Percentiles rank a stretch among this genome's conserved stretches.
Evolutionary conservation across 371 early-diverging fungal genomes (phyloP).

Genomic region (Nematocida sp.): DNA sequence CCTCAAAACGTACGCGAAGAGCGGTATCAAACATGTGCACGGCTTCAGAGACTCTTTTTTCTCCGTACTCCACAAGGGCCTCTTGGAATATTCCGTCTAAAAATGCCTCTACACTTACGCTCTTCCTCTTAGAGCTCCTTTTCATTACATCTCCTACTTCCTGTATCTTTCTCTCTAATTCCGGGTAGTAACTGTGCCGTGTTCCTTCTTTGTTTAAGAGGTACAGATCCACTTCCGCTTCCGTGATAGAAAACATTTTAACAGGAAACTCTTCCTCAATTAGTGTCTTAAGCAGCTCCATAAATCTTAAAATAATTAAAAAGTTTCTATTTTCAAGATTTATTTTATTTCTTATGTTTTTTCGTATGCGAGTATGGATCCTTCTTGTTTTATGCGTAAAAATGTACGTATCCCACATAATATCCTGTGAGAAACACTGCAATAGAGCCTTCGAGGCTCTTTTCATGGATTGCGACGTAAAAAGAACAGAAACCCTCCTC

Average conservation of each 20-base stretch:
- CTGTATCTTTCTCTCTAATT: slow-evolving; percentile 44
- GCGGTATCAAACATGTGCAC: slow-evolving; percentile 3
- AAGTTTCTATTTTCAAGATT: not conserved
- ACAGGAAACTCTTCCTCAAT: slow-evolving; percentile 12
- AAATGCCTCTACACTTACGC: slow-evolving; percentile 21
- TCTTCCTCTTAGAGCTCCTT: not conserved
- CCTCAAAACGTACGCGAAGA: not conserved
- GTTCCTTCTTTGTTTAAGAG: slow-evolving; percentile 1
- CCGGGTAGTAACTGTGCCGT: slow-evolving; percentile 42
- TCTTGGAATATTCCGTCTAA: slow-evolving; percentile 49
- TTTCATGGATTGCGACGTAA: slow-evolving; percentile 18
- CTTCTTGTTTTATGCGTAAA: not conserved
- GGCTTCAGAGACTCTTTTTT: not conserved
- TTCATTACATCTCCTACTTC: slow-evolving; percentile 30
- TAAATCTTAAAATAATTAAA: not conserved
- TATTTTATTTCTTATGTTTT: too few species aligned
- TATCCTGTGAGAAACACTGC: slow-evolving; percentile 6
- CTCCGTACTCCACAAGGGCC: slow-evolving; percentile 38
- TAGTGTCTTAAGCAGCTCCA: slow-evolving; percentile 13
- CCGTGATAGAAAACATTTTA: slow-evolving; percentile 29
- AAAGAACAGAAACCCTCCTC: not conserved
- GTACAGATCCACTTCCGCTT: slow-evolving; percentile 23
- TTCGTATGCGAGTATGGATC: too few species aligned
- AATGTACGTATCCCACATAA: not conserved
- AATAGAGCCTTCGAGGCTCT: slow-evolving; percentile 9